phyloP scores from a whole-genome alignment of 2,329 filamentous ascomycete genomes.

The Fusarium siculi region DNA sequence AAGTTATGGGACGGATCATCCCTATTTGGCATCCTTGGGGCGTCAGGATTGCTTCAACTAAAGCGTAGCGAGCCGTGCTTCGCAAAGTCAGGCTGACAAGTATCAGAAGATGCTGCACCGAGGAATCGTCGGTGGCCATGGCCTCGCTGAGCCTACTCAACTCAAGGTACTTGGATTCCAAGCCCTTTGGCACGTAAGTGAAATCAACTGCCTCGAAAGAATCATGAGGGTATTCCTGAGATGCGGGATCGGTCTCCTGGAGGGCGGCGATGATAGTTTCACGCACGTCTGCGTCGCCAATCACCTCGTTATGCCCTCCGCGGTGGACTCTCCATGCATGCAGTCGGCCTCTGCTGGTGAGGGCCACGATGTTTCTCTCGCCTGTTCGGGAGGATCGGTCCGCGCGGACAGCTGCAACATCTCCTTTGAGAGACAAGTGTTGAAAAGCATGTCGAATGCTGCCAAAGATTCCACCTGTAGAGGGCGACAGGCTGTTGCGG shows the following conservation, averaged over 20 bases:
- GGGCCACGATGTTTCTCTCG: conserved; percentile 84
- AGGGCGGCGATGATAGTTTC: conserved; percentile 72
- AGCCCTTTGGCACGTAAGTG: conserved; percentile 69
- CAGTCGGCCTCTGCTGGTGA: conserved; percentile 80
- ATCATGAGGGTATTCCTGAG: conserved; percentile 61
- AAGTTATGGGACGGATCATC: conserved; percentile 74
- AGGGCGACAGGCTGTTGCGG: conserved; percentile 67
- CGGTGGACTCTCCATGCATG: conserved; percentile 91
- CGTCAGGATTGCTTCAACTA: conserved; percentile 77
- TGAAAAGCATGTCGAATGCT: conserved; percentile 82
- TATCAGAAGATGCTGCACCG: conserved; percentile 68
- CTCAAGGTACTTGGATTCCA: conserved; percentile 61
- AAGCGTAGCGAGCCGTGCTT: conserved; percentile 70
- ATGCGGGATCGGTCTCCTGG: conserved; percentile 62
- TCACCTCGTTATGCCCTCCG: conserved; percentile 81
- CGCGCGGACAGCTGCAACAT: conserved; percentile 82
- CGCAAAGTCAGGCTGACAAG: conserved; percentile 67
- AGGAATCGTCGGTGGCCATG: conserved; percentile 60
- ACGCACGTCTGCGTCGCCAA: conserved; percentile 76
- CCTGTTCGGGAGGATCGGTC: conserved; percentile 78
- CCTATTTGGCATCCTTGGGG: conserved; percentile 65
- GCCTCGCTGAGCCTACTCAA: conserved; percentile 63
- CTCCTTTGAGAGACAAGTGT: conserved; percentile 75
- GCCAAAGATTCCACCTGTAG: conserved; percentile 77
- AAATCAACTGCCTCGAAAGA: conserved; percentile 84